Evolutionary conservation across 768 basidiomycete species (phyloP).

Genomic region (Amanita thiersii): DNA sequence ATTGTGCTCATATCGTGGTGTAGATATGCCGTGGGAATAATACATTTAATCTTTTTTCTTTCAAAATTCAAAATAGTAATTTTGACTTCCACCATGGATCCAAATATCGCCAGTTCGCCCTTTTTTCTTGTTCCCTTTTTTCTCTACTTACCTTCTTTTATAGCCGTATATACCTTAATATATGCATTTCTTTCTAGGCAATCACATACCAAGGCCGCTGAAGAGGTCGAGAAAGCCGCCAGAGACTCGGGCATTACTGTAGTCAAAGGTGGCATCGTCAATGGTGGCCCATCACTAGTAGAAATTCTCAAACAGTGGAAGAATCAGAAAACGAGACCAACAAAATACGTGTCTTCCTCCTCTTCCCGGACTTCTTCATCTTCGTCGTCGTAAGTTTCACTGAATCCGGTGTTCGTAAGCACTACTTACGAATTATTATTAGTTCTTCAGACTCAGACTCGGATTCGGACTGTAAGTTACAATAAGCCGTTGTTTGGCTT

Average conservation of each 20-base stretch:
- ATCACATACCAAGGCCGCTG: conserved; percentile 62
- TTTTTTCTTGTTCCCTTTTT: neutral
- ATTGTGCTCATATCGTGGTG: conserved; percentile 51
- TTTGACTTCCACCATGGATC: conserved; percentile 30
- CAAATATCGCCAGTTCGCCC: conserved; percentile 35
- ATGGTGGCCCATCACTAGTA: conserved; percentile 49
- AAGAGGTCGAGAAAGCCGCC: conserved; percentile 67
- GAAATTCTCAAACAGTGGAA: conserved; percentile 66
- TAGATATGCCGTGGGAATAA: conserved; percentile 22
- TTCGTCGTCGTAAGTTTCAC: no score
- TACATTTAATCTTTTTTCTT: conserved; percentile 17
- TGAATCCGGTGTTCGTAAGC: no score
- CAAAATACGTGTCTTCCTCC: conserved; percentile 4
- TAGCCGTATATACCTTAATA: conserved; percentile 73
- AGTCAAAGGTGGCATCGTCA: conserved; percentile 44
- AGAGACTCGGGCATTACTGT: conserved; percentile 40
- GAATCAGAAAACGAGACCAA: conserved; percentile 18
- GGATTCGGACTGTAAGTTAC: conserved; percentile 18
- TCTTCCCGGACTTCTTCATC: conserved; percentile 12
- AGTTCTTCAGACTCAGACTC: conserved; percentile 17
- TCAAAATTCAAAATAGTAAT: neutral
- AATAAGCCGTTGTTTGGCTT: no score
- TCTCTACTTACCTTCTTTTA: conserved; percentile 7
- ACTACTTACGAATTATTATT: neutral
- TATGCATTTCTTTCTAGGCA: conserved; percentile 64